Evolutionary conservation across 805 yeast genomes (phyloP).

Genomic region (Sugiyamaella qingdaonensis): DNA sequence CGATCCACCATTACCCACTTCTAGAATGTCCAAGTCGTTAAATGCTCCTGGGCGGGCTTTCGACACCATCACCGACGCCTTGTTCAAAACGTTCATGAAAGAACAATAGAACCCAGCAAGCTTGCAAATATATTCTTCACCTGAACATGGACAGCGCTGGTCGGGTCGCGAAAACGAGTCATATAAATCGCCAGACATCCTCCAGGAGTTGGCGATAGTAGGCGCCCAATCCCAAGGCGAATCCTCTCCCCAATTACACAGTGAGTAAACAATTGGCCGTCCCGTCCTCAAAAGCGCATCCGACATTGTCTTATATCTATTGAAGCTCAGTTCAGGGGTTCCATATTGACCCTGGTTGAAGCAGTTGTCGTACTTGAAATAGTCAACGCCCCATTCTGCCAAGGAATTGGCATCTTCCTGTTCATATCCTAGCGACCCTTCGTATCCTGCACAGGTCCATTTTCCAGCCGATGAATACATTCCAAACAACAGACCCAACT

Average conservation of each 20-base stretch:
- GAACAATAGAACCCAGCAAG: slow-evolving; percentile 31
- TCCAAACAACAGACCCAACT: slow-evolving; percentile 29
- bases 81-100: slow-evolving; percentile 26
- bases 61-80: slow-evolving; percentile 30
- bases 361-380: slow-evolving; percentile 34
- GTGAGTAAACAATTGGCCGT: slow-evolving; percentile 30
- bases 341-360: slow-evolving; percentile 31
- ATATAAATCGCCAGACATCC: slow-evolving; percentile 32
- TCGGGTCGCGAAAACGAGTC: slow-evolving; percentile 21
- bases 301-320: slow-evolving; percentile 30
- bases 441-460: slow-evolving; percentile 33
- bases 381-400: slow-evolving; percentile 32
- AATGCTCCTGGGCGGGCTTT: slow-evolving; percentile 28
- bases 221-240: slow-evolving; percentile 32
- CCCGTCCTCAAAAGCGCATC: slow-evolving; percentile 31
- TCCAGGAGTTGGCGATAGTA: slow-evolving; percentile 31
- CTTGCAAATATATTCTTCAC: slow-evolving; percentile 24
- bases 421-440: slow-evolving; percentile 32
- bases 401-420: slow-evolving; percentile 29
- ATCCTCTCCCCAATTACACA: slow-evolving; percentile 36
- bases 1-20: slow-evolving; percentile 32
- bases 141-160: slow-evolving; percentile 31
- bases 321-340: slow-evolving; percentile 25
- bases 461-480: slow-evolving; percentile 35
- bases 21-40: slow-evolving; percentile 32